Percentiles rank a stretch among this genome's conserved stretches.
phyloP scores from a whole-genome alignment of 2,329 filamentous ascomycete species.

The Ophiocordyceps camponoti-saundersi region DNA sequence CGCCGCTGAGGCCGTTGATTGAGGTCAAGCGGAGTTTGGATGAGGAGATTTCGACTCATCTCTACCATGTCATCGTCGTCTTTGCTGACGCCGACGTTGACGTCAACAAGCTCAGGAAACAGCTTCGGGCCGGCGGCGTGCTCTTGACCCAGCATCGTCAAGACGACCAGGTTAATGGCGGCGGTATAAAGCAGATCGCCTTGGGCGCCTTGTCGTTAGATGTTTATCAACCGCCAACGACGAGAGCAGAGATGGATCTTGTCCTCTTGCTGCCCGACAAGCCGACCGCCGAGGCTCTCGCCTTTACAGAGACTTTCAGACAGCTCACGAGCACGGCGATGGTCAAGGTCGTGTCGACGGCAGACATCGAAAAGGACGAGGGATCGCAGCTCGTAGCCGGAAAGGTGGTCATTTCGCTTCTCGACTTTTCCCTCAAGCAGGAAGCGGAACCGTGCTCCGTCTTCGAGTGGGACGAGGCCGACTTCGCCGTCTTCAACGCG shows the following conservation, averaged over 20 bases:
- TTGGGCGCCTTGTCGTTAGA: neutral
- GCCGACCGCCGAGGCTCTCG: neutral
- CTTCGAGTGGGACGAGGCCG: conserved; percentile 18
- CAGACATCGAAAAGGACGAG: conserved; percentile 3
- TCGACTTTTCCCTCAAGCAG: conserved; percentile 19
- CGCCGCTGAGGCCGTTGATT: conserved; percentile 8
- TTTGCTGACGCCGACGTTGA: conserved; percentile 5
- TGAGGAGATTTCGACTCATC: conserved; percentile 7
- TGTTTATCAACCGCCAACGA: conserved; percentile 1
- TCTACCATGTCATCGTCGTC: conserved; percentile 17
- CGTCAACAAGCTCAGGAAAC: conserved; percentile 5
- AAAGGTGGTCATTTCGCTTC: conserved; percentile 25
- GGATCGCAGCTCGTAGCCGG: conserved; percentile 5
- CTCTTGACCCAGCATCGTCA: conserved; percentile 7
- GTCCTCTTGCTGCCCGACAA: conserved; percentile 5
- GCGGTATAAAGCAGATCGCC: neutral
- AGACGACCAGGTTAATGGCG: neutral
- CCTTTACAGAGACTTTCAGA: neutral
- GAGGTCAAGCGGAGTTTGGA: conserved; percentile 8
- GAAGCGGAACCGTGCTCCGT: conserved; percentile 11
- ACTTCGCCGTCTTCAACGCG: conserved; percentile 23
- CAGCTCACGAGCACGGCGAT: neutral
- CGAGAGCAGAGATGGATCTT: conserved; percentile 1
- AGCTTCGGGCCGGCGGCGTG: conserved; percentile 12
- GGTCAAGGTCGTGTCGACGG: conserved; percentile 1